These are phyloP conservation scores for Colletotrichum orbiculare DNA, from an alignment of 2,329 filamentous ascomycete genomes.

Conservation along the genomic window DNA sequence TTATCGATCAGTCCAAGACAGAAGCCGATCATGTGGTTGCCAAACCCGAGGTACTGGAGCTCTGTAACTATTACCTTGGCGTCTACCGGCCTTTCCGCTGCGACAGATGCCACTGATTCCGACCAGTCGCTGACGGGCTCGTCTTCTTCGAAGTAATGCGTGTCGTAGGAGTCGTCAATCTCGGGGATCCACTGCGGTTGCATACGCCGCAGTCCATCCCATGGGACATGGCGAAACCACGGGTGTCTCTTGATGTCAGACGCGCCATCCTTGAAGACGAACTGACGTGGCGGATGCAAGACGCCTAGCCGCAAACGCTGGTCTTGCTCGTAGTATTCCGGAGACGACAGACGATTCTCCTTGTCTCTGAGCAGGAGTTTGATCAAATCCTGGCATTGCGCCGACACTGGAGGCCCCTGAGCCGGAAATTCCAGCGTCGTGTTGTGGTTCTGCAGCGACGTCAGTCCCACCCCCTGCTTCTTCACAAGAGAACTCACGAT, in stretches of 20 bases:
- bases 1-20: slow-evolving; percentile 54
- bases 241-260: slow-evolving; percentile 89
- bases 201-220: slow-evolving; percentile 78
- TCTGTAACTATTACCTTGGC: slow-evolving; percentile 4
- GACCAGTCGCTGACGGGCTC: slow-evolving; percentile 75
- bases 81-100: neutral
- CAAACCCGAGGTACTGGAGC: neutral
- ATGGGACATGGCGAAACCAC: slow-evolving; percentile 85
- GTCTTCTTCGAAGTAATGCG: slow-evolving; percentile 91
- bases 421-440: slow-evolving; percentile 76
- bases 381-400: slow-evolving; percentile 82
- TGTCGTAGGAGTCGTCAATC: slow-evolving; percentile 76
- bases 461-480: neutral
- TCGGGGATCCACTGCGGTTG: slow-evolving; percentile 84
- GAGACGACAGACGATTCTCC: slow-evolving; percentile 78
- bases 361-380: slow-evolving; percentile 78
- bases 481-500: slow-evolving; percentile 63
- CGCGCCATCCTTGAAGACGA: slow-evolving; percentile 86
- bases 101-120: slow-evolving; percentile 50
- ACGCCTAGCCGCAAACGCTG: slow-evolving; percentile 36
- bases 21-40: neutral
- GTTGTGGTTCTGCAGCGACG: slow-evolving; percentile 69
- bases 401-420: slow-evolving; percentile 70
- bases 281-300: slow-evolving; percentile 51
- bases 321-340: slow-evolving; percentile 32